Conservation (phyloP, 2,329 filamentous ascomycete species). For the Beauveria australis region DNA sequence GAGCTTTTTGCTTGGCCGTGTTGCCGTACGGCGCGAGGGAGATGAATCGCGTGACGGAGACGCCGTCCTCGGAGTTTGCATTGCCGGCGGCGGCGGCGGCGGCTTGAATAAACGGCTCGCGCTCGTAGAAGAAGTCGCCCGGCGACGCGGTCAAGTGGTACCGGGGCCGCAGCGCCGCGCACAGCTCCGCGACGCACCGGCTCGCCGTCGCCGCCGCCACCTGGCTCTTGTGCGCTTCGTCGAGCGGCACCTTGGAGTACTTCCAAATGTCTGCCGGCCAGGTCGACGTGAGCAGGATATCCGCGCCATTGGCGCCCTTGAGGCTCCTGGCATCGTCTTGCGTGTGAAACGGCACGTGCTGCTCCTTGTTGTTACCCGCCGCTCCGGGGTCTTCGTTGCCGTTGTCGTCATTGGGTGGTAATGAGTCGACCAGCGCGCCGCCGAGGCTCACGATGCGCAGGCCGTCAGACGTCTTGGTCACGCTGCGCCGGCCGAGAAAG, state of each 20-base stretch:
- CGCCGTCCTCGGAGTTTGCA: slow-evolving; percentile 30
- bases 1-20: slow-evolving; percentile 64
- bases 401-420: too few species aligned
- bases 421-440: slow-evolving; percentile 47
- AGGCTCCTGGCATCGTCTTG: slow-evolving; percentile 68
- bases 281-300: slow-evolving; percentile 78
- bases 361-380: slow-evolving; percentile 44
- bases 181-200: slow-evolving; percentile 71
- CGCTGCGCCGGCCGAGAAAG: slow-evolving; percentile 79
- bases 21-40: slow-evolving; percentile 78
- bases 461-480: slow-evolving; percentile 83
- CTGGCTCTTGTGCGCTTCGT: slow-evolving; percentile 41
- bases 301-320: slow-evolving; percentile 66
- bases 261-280: slow-evolving; percentile 72
- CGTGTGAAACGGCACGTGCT: slow-evolving; percentile 70
- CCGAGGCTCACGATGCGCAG: slow-evolving; percentile 82
- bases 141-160: slow-evolving; percentile 78
- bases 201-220: slow-evolving; percentile 46
- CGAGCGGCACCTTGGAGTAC: slow-evolving; percentile 57
- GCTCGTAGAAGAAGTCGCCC: slow-evolving; percentile 66
- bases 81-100: slow-evolving; percentile 22
- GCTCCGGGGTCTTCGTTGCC: not conserved
- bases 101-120: slow-evolving; percentile 82
- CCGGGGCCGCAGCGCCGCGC: slow-evolving; percentile 70
- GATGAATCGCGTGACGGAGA: slow-evolving; percentile 76